These are phyloP conservation scores for Fusarium newnesense DNA, from an alignment of 2,329 filamentous ascomycete genomes.

Conservation along the genomic window DNA sequence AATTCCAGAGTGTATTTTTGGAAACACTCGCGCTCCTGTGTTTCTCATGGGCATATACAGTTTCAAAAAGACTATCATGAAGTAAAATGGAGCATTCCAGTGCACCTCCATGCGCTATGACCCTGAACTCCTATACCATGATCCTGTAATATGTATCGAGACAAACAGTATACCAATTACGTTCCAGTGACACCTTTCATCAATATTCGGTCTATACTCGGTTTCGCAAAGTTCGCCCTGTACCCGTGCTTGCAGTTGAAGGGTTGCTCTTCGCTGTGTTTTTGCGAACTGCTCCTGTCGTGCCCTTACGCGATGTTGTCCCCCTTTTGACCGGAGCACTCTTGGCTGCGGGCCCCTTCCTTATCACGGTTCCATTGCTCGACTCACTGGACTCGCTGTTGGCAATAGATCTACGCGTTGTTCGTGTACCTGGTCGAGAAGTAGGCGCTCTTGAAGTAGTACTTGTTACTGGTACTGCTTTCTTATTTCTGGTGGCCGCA, in stretches of 20 bases:
- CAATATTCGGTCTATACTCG: conserved; percentile 50
- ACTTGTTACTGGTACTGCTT: conserved; percentile 48
- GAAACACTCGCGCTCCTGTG: conserved; percentile 31
- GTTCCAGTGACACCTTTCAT: conserved; percentile 8
- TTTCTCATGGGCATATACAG: conserved; percentile 25
- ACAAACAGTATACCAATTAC: conserved; percentile 4
- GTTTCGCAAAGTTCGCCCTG: conserved; percentile 66
- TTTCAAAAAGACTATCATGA: conserved; percentile 23
- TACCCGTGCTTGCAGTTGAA: conserved; percentile 55
- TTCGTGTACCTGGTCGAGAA: conserved; percentile 57
- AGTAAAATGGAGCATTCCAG: conserved; percentile 21
- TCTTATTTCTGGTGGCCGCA: conserved; percentile 48
- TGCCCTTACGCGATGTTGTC: conserved; percentile 64
- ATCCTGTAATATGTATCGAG: conserved; percentile 8
- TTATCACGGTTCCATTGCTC: conserved; percentile 73
- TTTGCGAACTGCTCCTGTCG: conserved; percentile 61
- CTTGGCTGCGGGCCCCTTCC: conserved; percentile 58
- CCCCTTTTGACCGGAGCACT: conserved; percentile 59
- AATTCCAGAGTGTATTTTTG: conserved; percentile 24
- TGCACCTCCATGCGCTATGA: conserved; percentile 18
- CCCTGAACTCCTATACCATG: conserved; percentile 35
- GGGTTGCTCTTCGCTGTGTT: conserved; percentile 37
- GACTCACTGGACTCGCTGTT: conserved; percentile 71
- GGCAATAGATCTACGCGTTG: conserved; percentile 64
- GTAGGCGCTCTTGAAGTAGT: conserved; percentile 50